These are phyloP conservation scores for Colletotrichum falcatum DNA, from an alignment of 2,329 filamentous ascomycete species.

Conservation along the genomic window DNA sequence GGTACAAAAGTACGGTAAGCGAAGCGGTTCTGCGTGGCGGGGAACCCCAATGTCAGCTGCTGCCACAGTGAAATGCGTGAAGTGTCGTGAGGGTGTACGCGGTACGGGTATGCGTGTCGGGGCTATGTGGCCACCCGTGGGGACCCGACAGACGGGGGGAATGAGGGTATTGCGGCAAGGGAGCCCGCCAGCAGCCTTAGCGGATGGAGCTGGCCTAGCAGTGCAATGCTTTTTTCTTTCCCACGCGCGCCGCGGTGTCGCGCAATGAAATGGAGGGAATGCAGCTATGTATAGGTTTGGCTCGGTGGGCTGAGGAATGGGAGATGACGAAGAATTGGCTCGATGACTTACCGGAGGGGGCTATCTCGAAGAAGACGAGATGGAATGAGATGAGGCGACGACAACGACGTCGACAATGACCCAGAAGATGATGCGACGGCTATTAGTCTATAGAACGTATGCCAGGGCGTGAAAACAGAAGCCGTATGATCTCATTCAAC, in stretches of 20 bases:
- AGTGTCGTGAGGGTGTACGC: slow-evolving; percentile 12
- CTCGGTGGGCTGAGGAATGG: slow-evolving; percentile 30
- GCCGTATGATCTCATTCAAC: slow-evolving; percentile 40
- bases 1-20: slow-evolving; percentile 22
- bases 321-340: slow-evolving; percentile 34
- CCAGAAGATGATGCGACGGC: slow-evolving; percentile 11
- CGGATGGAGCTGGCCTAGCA: slow-evolving; percentile 16
- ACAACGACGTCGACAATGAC: not conserved
- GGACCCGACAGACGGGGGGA: slow-evolving; percentile 23
- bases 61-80: slow-evolving; percentile 2
- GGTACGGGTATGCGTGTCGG: slow-evolving; percentile 21
- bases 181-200: slow-evolving; percentile 31
- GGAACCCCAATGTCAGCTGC: slow-evolving; percentile 25
- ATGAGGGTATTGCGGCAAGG: slow-evolving; percentile 31
- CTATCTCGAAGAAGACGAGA: slow-evolving; percentile 12
- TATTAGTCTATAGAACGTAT: slow-evolving; percentile 40
- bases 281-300: slow-evolving; percentile 31
- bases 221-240: slow-evolving; percentile 12
- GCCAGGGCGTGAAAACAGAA: slow-evolving; percentile 29
- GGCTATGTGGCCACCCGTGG: slow-evolving; percentile 31
- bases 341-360: slow-evolving; percentile 33
- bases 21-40: slow-evolving; percentile 29
- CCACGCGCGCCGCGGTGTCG: slow-evolving; percentile 25
- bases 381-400: slow-evolving; percentile 14
- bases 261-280: slow-evolving; percentile 7